A percentile compares a stretch with the other conserved stretches of the same genome.
These are phyloP conservation scores for Aspergillus ustus DNA, from an alignment of 2,329 filamentous ascomycete genomes.

Conservation along the genomic window DNA sequence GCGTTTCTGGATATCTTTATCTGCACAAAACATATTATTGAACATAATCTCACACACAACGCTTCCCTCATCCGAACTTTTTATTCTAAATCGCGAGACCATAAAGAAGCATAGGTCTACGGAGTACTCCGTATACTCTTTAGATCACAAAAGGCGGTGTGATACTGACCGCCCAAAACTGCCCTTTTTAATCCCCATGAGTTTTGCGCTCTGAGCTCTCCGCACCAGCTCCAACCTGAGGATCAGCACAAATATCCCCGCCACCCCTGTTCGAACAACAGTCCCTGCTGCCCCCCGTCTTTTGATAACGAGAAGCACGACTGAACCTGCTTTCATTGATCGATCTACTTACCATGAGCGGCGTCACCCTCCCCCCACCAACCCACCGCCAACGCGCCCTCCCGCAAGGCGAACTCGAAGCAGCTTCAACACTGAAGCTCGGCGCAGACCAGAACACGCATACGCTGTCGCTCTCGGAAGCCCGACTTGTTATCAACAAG, in stretches of 20 bases:
- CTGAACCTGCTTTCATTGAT: neutral
- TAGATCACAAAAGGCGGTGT: slow-evolving; percentile 15
- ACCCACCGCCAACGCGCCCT: slow-evolving; percentile 48
- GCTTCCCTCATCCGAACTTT: too few relatives aligned
- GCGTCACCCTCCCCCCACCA: slow-evolving; percentile 39
- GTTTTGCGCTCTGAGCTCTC: slow-evolving; percentile 18
- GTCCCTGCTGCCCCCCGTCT: neutral
- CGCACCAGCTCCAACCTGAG: slow-evolving; percentile 17
- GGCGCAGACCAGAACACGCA: slow-evolving; percentile 94
- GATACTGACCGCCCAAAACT: slow-evolving; percentile 28
- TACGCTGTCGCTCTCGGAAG: slow-evolving; percentile 89
- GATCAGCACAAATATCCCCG: slow-evolving; percentile 4
- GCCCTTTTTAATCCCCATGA: slow-evolving; percentile 15
- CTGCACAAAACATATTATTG: neutral
- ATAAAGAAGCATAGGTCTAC: too few relatives aligned
- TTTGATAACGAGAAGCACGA: neutral
- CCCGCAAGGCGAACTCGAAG: slow-evolving; percentile 75
- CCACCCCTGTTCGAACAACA: neutral
- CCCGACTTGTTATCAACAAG: slow-evolving; percentile 87
- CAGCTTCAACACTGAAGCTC: slow-evolving; percentile 77
- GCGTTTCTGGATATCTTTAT: slow-evolving; percentile 17
- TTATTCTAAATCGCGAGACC: too few relatives aligned
- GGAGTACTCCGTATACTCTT: too few relatives aligned
- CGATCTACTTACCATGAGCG: slow-evolving; percentile 5
- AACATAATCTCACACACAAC: neutral